Percentiles rank a stretch among this genome's conserved stretches.
phyloP scores from a whole-genome alignment of 768 basidiomycete species.

The Russula lepida region DNA sequence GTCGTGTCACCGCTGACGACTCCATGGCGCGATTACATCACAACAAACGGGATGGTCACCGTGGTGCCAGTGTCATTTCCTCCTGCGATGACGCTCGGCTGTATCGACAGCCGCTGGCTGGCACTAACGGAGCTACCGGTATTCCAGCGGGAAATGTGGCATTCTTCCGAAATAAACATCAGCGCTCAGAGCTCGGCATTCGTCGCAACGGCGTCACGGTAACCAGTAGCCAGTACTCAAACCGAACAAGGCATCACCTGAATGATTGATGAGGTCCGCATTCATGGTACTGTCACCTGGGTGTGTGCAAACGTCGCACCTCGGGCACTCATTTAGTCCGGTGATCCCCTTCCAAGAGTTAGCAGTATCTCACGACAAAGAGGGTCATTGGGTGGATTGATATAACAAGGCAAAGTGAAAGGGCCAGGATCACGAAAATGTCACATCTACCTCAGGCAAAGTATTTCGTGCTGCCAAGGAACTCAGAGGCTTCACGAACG shows the following conservation, averaged over 20 bases:
- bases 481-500: not conserved
- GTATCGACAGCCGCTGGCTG: not conserved
- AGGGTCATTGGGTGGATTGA: not conserved
- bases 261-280: not conserved
- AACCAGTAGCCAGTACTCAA: not conserved
- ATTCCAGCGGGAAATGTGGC: not conserved
- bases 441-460: not conserved
- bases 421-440: not conserved
- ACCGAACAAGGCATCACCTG: not conserved
- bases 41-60: not conserved
- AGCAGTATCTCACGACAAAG: not conserved
- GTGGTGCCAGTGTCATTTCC: not conserved
- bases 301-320: not conserved
- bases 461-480: not conserved
- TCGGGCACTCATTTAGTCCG: not conserved
- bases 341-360: not conserved
- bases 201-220: not conserved
- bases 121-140: not conserved
- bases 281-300: not conserved
- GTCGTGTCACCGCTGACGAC: not conserved
- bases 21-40: not conserved
- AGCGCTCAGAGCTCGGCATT: too few species aligned
- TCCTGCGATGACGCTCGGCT: not conserved
- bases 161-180: not conserved
- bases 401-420: not conserved